Conservation (phyloP, 2,329 filamentous ascomycete species). For the Monosporascus sp. region DNA sequence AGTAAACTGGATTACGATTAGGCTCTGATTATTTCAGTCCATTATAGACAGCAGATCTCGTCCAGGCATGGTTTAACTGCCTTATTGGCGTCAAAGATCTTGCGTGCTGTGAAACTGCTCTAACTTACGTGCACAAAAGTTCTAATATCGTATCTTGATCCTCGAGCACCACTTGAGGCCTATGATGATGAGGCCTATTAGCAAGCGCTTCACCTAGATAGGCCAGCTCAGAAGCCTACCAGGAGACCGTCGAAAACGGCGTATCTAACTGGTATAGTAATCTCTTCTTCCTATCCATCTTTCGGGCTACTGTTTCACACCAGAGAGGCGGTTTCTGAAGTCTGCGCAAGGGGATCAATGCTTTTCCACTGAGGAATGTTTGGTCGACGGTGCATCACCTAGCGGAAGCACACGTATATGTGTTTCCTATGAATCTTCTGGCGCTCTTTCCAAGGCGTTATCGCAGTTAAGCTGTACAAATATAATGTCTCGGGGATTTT, state of each 20-base stretch:
- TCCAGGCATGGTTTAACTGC: not conserved
- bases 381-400: too few relatives aligned
- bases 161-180: constrained; percentile 54
- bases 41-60: too few relatives aligned
- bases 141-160: constrained; percentile 63
- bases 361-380: too few relatives aligned
- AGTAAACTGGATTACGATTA: constrained; percentile 46
- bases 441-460: too few relatives aligned
- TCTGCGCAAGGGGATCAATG: too few relatives aligned
- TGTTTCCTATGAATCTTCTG: too few relatives aligned
- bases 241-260: constrained; percentile 56
- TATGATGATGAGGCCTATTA: constrained; percentile 24
- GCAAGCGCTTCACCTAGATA: not conserved
- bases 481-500: too few relatives aligned
- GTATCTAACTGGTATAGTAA: constrained; percentile 61
- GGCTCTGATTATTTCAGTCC: not conserved
- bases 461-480: too few relatives aligned
- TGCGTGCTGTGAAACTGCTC: not conserved
- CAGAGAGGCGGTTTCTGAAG: too few relatives aligned
- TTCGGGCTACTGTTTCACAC: not conserved
- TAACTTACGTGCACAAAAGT: constrained; percentile 58
- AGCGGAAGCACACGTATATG: too few relatives aligned
- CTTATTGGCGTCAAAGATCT: not conserved
- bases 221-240: constrained; percentile 38
- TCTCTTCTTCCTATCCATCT: constrained; percentile 50